Conservation (phyloP, 1,284 basidiomycete species). For the Trichosporon ovoides region DNA sequence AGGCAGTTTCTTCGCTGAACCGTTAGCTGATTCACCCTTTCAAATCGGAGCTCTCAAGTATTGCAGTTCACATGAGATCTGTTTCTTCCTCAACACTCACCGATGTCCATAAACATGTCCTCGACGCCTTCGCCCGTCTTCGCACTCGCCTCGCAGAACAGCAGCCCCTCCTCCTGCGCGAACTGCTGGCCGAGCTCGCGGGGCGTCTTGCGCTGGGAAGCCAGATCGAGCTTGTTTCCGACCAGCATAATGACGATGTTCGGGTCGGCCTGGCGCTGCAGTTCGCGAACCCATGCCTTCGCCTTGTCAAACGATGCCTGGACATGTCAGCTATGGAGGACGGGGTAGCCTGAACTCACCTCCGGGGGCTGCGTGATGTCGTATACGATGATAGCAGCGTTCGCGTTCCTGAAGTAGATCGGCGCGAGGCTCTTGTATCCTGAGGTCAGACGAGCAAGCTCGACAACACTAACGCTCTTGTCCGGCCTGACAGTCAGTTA, state of each 20-base stretch:
- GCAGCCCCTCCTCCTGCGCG: slow-evolving; percentile 86
- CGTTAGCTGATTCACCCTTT: slow-evolving; percentile 8
- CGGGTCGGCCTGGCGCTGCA: slow-evolving; percentile 94
- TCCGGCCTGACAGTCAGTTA: slow-evolving; percentile 36
- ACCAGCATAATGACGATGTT: slow-evolving; percentile 93
- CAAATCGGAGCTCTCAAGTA: no score
- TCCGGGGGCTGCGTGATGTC: slow-evolving; percentile 65
- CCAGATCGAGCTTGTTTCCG: slow-evolving; percentile 89
- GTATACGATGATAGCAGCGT: slow-evolving; percentile 97
- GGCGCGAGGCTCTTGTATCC: slow-evolving; percentile 59
- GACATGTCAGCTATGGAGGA: not conserved
- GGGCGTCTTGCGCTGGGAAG: slow-evolving; percentile 63
- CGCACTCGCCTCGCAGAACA: slow-evolving; percentile 95
- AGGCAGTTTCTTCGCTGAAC: slow-evolving; percentile 43
- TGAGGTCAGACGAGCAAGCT: slow-evolving; percentile 18
- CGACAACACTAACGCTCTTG: slow-evolving; percentile 42
- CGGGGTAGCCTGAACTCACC: slow-evolving; percentile 17
- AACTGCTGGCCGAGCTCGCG: slow-evolving; percentile 86
- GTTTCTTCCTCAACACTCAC: no score
- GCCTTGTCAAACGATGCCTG: slow-evolving; percentile 81
- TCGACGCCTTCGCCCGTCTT: slow-evolving; percentile 87
- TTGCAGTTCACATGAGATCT: no score
- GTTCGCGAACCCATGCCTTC: slow-evolving; percentile 90
- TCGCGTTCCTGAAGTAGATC: slow-evolving; percentile 98
- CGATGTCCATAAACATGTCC: slow-evolving; percentile 79